Percentiles rank a stretch among this genome's conserved stretches.
phyloP scores from a whole-genome alignment of 139 green algal genomes.

The Closterium sp. region DNA sequence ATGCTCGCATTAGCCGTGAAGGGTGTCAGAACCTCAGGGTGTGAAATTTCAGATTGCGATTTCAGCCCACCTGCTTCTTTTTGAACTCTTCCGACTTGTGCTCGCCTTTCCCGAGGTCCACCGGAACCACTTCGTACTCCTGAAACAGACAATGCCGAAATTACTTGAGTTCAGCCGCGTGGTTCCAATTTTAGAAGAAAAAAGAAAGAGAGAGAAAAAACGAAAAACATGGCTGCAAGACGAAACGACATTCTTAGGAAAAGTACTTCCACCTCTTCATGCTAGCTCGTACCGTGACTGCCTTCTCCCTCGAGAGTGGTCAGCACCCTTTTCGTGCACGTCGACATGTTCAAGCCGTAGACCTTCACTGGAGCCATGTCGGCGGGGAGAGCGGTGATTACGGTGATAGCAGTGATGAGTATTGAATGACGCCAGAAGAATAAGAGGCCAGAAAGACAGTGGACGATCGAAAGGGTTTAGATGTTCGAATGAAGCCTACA shows the following conservation, averaged over 20 bases:
- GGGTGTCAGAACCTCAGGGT: no score
- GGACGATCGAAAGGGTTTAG: no score
- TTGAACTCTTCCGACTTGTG: conserved; percentile 37
- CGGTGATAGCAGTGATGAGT: background rate
- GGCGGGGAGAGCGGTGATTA: background rate
- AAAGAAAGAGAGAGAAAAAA: background rate
- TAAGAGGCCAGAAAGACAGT: no score
- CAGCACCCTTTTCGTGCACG: conserved; percentile 33
- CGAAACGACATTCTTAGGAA: background rate
- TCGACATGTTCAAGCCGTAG: conserved; percentile 22
- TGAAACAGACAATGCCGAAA: no score
- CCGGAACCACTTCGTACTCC: conserved; percentile 24
- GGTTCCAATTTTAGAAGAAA: background rate
- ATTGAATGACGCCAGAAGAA: background rate
- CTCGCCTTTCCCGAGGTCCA: conserved; percentile 29
- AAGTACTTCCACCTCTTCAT: background rate
- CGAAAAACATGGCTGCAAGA: background rate
- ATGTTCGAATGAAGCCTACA: background rate
- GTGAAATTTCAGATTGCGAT: no score
- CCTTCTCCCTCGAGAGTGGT: conserved; percentile 25
- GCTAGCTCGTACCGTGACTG: background rate
- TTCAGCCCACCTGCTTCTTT: background rate
- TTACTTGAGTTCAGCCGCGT: no score
- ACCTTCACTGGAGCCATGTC: conserved; percentile 35
- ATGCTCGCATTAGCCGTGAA: no score